These are phyloP conservation scores for Ramaria sp. DNA, from an alignment of 768 basidiomycete genomes.

Conservation along the genomic window DNA sequence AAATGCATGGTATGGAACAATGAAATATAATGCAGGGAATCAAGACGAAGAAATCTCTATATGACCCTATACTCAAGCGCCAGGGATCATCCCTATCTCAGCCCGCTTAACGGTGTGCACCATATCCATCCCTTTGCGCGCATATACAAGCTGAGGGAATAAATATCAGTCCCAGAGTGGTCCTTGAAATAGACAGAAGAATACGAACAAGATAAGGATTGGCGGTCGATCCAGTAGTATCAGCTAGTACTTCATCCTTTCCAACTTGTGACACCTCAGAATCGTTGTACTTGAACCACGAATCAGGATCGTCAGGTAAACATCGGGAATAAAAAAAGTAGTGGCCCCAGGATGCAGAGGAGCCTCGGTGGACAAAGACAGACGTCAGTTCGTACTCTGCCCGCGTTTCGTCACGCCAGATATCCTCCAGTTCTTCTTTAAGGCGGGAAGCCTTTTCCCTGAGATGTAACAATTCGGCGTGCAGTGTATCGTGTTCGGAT, in stretches of 20 bases:
- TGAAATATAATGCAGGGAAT: not conserved
- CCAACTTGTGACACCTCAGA: conserved; percentile 68
- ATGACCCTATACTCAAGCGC: not conserved
- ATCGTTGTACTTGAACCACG: conserved; percentile 97
- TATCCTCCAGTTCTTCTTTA: conserved; percentile 56
- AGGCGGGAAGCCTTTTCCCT: conserved; percentile 38
- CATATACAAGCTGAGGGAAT: conserved; percentile 60
- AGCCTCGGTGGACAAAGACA: conserved; percentile 91
- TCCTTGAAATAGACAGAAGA: not conserved
- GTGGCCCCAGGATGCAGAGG: conserved; percentile 80
- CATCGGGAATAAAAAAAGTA: conserved; percentile 94
- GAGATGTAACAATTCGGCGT: conserved; percentile 45
- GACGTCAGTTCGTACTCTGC: conserved; percentile 85
- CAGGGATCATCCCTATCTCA: conserved; percentile 13
- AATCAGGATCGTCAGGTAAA: conserved; percentile 66
- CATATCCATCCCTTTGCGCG: conserved; percentile 65
- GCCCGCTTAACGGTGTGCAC: conserved; percentile 75
- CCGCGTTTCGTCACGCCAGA: conserved; percentile 60
- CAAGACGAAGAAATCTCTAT: not conserved
- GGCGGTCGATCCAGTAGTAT: conserved; percentile 85
- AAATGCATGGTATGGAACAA: not conserved
- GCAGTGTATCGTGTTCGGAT: conserved; percentile 41
- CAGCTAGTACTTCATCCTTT: conserved; percentile 76
- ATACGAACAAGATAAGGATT: conserved; percentile 75
- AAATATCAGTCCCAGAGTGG: conserved; percentile 4